Conservation (phyloP, 1,284 basidiomycete genomes). For the Neolentinus lepideus region DNA sequence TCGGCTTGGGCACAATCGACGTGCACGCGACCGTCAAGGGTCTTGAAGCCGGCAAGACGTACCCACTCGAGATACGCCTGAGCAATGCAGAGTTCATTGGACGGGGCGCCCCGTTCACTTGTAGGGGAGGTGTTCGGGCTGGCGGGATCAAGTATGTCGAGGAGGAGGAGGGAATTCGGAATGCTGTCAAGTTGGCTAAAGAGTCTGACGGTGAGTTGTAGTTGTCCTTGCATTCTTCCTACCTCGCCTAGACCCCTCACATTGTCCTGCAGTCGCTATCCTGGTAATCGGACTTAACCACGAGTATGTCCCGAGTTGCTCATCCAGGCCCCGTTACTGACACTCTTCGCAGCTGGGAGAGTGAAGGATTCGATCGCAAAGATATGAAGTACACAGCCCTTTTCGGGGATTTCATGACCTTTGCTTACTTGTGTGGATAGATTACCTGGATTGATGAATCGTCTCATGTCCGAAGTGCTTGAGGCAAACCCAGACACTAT, state of each 20-base stretch:
- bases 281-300: constrained; percentile 40
- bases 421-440: constrained; percentile 12
- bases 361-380: constrained; percentile 36
- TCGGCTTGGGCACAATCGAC: constrained; percentile 33
- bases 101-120: constrained; percentile 24
- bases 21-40: constrained; percentile 25
- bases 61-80: constrained; percentile 30
- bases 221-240: constrained; percentile 2
- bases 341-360: constrained; percentile 31
- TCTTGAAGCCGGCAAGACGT: constrained; percentile 27
- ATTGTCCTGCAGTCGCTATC: constrained; percentile 24
- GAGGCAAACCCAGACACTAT: constrained; percentile 40
- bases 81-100: constrained; percentile 25
- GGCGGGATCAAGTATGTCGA: constrained; percentile 30
- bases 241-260: neutral
- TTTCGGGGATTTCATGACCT: neutral
- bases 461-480: constrained; percentile 43
- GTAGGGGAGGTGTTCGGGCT: constrained; percentile 38
- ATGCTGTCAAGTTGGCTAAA: constrained; percentile 34
- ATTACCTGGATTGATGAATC: constrained; percentile 40
- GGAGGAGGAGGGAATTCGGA: constrained; percentile 27
- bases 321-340: neutral
- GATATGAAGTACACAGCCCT: constrained; percentile 25
- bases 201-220: constrained; percentile 29
- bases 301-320: constrained; percentile 23